Conservation (phyloP, 805 yeast species). For the Jamesozyma hellenica region DNA sequence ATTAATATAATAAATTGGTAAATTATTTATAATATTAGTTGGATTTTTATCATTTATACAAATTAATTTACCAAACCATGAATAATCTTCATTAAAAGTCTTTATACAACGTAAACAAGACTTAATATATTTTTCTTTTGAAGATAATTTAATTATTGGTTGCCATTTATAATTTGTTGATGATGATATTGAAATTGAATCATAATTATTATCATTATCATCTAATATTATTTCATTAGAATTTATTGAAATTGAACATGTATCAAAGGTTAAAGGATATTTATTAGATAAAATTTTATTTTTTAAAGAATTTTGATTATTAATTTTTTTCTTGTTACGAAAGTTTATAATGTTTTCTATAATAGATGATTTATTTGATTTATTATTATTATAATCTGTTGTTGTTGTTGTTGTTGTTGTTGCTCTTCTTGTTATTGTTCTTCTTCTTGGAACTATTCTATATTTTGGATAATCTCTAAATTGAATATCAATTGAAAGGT, state of each 20-base stretch:
- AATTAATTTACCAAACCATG: conserved; percentile 43
- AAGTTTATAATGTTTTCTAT: too few relatives aligned
- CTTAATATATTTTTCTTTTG: conserved; percentile 35
- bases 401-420: not conserved
- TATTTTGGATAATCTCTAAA: conserved; percentile 64
- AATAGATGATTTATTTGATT: not conserved
- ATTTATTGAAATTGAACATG: not conserved
- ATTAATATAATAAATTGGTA: conserved; percentile 12
- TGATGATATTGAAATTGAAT: not conserved
- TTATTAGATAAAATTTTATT: too few relatives aligned
- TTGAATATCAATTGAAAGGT: conserved; percentile 65
- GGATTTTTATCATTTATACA: conserved; percentile 26
- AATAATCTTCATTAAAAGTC: conserved; percentile 41
- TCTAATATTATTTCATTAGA: not conserved
- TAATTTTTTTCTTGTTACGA: not conserved
- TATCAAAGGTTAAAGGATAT: not conserved
- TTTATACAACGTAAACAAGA: conserved; percentile 50
- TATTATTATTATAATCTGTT: not conserved
- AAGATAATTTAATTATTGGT: conserved; percentile 33
- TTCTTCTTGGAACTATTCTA: conserved; percentile 70
- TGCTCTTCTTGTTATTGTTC: conserved; percentile 36
- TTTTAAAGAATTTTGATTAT: not conserved
- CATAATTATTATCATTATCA: conserved; percentile 5
- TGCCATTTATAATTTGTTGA: conserved; percentile 34
- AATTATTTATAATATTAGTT: conserved; percentile 16